A percentile compares a stretch with the other conserved stretches of the same genome.
Conservation (phyloP, 192 early-diverging fungal genomes). For the Backusella luteola region DNA sequence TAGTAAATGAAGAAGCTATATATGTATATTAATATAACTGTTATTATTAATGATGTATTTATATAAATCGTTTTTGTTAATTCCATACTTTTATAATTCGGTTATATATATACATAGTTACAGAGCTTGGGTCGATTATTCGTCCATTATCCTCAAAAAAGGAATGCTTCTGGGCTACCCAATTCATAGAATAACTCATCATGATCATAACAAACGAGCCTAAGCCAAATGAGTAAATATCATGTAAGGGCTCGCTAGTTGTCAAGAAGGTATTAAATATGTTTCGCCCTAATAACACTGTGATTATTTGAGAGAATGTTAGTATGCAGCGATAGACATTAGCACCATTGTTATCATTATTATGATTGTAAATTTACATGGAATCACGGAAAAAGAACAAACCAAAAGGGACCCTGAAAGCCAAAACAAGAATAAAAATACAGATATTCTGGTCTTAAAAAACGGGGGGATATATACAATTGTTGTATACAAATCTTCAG, state of each 20-base stretch:
- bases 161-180: conserved; percentile 21
- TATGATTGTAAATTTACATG: conserved; percentile 34
- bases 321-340: background rate
- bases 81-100: background rate
- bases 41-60: background rate
- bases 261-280: conserved; percentile 43
- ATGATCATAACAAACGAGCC: conserved; percentile 63
- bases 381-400: conserved; percentile 31
- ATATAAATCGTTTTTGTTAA: background rate
- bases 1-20: conserved; percentile 34
- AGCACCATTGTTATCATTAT: background rate
- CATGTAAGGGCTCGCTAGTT: conserved; percentile 61
- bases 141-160: conserved; percentile 1
- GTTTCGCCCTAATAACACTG: conserved; percentile 60
- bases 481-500: conserved; percentile 45
- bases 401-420: conserved; percentile 17
- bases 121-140: background rate
- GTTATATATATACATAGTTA: conserved; percentile 3
- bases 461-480: conserved; percentile 81
- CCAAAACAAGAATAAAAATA: conserved; percentile 52
- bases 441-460: conserved; percentile 56
- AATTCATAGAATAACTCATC: conserved; percentile 37
- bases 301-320: background rate
- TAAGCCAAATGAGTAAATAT: conserved; percentile 70
- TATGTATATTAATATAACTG: background rate